phyloP scores from a whole-genome alignment of 129 eudicot genomes.

The Saussurea involucrata region DNA sequence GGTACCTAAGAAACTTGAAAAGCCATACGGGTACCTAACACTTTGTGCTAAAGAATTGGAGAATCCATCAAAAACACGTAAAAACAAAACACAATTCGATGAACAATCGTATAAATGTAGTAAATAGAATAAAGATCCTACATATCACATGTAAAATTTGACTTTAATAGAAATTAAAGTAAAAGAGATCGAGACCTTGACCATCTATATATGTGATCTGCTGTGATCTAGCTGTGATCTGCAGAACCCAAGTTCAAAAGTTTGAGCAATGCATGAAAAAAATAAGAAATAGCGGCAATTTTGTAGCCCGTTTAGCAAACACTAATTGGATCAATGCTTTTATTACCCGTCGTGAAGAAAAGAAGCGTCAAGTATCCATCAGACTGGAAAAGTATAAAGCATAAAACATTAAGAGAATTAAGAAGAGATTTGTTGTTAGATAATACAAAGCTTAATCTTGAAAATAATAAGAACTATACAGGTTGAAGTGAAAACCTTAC shows the following conservation, averaged over 20 bases:
- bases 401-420: background rate
- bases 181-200: background rate
- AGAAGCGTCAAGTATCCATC: conserved; percentile 87
- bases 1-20: too few relatives aligned
- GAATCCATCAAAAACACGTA: conserved; percentile 12
- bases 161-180: conserved; percentile 2
- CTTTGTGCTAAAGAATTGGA: conserved; percentile 8
- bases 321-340: conserved; percentile 78
- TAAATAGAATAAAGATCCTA: conserved; percentile 5
- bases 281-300: background rate
- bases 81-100: conserved; percentile 11
- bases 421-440: background rate
- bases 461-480: too few relatives aligned
- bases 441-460: background rate
- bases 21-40: too few relatives aligned
- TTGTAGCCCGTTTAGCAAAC: background rate
- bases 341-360: conserved; percentile 86
- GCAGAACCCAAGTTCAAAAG: conserved; percentile 17
- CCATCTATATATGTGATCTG: conserved; percentile 8
- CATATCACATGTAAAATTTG: conserved; percentile 17
- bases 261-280: background rate
- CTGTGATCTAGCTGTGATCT: conserved; percentile 67
- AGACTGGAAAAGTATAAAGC: conserved; percentile 36
- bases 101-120: background rate
- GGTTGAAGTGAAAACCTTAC: too few relatives aligned